Percentiles rank a stretch among this genome's conserved stretches.
phyloP scores from a whole-genome alignment of 2,329 filamentous ascomycete genomes.

The Colletotrichum eremochloae region DNA sequence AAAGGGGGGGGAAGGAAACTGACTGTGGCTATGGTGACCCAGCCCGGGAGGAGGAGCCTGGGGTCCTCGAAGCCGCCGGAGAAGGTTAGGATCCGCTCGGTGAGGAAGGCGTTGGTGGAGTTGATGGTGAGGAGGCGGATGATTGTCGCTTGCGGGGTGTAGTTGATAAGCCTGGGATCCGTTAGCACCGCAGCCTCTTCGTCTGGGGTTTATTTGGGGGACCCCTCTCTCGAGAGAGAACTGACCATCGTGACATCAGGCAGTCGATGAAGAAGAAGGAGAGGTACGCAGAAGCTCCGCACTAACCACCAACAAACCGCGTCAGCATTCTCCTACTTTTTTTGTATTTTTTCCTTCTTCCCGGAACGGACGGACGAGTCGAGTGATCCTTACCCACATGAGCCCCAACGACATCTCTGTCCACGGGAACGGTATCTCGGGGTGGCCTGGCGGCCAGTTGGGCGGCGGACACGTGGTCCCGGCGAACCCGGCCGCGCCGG shows the following conservation, averaged over 20 bases:
- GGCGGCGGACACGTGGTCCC: conserved; percentile 49
- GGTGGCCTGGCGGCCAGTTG: conserved; percentile 32
- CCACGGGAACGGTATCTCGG: conserved; percentile 55
- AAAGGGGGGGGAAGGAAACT: conserved; percentile 44
- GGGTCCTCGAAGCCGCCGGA: conserved; percentile 79
- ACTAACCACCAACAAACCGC: conserved; percentile 60
- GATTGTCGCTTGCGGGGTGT: conserved; percentile 84
- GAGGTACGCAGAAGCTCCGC: conserved; percentile 81
- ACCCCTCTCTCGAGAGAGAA: background rate
- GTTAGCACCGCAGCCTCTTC: conserved; percentile 22
- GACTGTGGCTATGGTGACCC: conserved; percentile 83
- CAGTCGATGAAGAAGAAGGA: conserved; percentile 89
- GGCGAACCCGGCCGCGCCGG: conserved; percentile 60
- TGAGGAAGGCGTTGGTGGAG: conserved; percentile 80
- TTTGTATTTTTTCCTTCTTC: too few relatives aligned
- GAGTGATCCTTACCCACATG: conserved; percentile 72
- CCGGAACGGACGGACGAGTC: too few relatives aligned
- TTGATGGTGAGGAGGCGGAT: conserved; percentile 83
- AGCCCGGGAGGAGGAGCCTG: conserved; percentile 79
- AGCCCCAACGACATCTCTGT: conserved; percentile 80
- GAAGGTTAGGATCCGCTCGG: conserved; percentile 78
- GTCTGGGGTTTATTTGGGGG: background rate
- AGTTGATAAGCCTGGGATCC: conserved; percentile 78
- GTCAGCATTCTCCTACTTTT: conserved; percentile 22
- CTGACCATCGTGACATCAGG: conserved; percentile 84